These are phyloP conservation scores for Rhynchosporium agropyri DNA, from an alignment of 2,329 filamentous ascomycete species.

Conservation along the genomic window DNA sequence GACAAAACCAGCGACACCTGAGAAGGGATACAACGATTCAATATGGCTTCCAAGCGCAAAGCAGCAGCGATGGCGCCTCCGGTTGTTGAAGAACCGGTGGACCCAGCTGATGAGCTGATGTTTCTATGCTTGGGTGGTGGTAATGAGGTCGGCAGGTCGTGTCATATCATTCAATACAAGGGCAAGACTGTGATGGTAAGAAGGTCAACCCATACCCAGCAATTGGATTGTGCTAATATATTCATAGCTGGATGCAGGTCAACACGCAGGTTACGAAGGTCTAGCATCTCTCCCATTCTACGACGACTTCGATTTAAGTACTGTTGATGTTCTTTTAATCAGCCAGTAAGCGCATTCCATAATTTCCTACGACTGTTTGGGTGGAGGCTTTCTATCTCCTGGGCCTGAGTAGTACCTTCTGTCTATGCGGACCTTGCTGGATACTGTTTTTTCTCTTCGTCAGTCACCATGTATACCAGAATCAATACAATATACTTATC, in stretches of 20 bases:
- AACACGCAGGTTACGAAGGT: slow-evolving; percentile 95
- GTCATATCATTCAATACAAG: slow-evolving; percentile 98
- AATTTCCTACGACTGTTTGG: slow-evolving; percentile 15
- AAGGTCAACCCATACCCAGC: neutral
- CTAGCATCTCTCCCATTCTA: slow-evolving; percentile 94
- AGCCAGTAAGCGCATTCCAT: slow-evolving; percentile 82
- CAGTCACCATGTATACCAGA: slow-evolving; percentile 44
- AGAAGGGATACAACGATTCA: slow-evolving; percentile 17
- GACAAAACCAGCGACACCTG: neutral
- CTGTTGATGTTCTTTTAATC: slow-evolving; percentile 93
- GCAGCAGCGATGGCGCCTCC: slow-evolving; percentile 70
- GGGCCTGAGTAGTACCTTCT: slow-evolving; percentile 6
- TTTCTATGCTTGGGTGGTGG: slow-evolving; percentile 93
- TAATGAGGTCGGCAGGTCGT: slow-evolving; percentile 95
- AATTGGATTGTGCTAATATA: slow-evolving; percentile 15
- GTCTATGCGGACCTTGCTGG: slow-evolving; percentile 9
- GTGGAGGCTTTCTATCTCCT: slow-evolving; percentile 1
- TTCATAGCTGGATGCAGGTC: slow-evolving; percentile 85
- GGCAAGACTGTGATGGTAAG: slow-evolving; percentile 98
- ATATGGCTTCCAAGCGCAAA: slow-evolving; percentile 96
- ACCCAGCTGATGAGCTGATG: slow-evolving; percentile 90
- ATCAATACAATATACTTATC: slow-evolving; percentile 49
- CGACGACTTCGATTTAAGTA: slow-evolving; percentile 97
- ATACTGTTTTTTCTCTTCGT: slow-evolving; percentile 20
- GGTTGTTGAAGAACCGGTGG: slow-evolving; percentile 77